Percentiles rank a stretch among this genome's conserved stretches.
These are phyloP conservation scores for Globisporangium spiculum DNA, from an alignment of 352 stramenopile genomes.

Conservation along the genomic window DNA sequence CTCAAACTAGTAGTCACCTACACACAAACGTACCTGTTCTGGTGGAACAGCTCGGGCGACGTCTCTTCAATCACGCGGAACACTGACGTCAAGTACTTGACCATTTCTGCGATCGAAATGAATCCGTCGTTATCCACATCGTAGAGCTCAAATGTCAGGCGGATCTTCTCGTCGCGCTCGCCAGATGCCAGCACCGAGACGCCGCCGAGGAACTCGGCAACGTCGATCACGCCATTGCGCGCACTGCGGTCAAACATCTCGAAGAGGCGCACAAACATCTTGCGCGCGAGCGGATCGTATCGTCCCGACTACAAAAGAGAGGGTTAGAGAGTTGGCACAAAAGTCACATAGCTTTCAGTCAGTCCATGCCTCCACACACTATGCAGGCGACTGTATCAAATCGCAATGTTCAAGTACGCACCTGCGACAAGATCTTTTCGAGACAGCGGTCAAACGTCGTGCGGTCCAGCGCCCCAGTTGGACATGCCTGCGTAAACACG, in stretches of 20 bases:
- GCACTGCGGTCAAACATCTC: conserved; percentile 63
- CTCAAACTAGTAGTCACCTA: not conserved
- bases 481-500: conserved; percentile 76
- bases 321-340: not conserved
- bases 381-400: not conserved
- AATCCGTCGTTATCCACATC: conserved; percentile 81
- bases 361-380: not conserved
- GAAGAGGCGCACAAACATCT: conserved; percentile 81
- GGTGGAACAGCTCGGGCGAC: conserved; percentile 65
- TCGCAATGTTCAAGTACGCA: conserved; percentile 6
- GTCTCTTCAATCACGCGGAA: conserved; percentile 78
- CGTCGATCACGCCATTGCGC: conserved; percentile 60
- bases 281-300: conserved; percentile 63
- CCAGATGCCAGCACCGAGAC: conserved; percentile 81
- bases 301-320: conserved; percentile 36
- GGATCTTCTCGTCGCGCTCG: conserved; percentile 83
- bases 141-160: conserved; percentile 83
- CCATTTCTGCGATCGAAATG: conserved; percentile 85
- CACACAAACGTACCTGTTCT: conserved; percentile 47
- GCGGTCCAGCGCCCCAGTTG: conserved; percentile 65
- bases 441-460: conserved; percentile 66
- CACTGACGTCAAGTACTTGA: conserved; percentile 81
- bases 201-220: conserved; percentile 77
- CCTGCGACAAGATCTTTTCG: conserved; percentile 81
- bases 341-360: not conserved